phyloP scores from a whole-genome alignment of 2,329 filamentous ascomycete genomes.

The Grosmannia serpens region DNA sequence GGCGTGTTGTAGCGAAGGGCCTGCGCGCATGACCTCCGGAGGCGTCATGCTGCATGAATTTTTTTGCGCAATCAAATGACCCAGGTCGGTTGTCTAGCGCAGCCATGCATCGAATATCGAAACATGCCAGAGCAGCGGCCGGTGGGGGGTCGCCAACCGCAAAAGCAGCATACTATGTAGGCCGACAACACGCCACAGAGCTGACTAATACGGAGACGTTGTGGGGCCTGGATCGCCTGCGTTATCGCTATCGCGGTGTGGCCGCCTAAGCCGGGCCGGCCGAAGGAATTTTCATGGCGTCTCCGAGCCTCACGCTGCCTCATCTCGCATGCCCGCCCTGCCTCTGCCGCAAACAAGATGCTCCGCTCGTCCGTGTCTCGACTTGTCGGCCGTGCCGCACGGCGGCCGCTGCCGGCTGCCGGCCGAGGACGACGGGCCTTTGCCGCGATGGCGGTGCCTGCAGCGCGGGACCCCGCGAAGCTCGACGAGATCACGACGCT shows the following conservation, averaged over 20 bases:
- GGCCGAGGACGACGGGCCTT: neutral
- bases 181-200: no score
- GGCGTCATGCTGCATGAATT: neutral
- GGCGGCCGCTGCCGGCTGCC: conserved; percentile 1
- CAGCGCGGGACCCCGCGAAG: conserved; percentile 59
- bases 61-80: neutral
- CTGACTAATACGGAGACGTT: no score
- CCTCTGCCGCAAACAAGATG: conserved; percentile 4
- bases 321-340: neutral
- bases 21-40: neutral
- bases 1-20: neutral
- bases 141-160: no score
- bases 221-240: neutral
- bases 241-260: neutral
- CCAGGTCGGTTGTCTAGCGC: neutral
- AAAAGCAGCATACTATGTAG: no score
- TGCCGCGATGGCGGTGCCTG: conserved; percentile 4
- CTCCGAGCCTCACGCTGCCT: neutral
- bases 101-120: neutral
- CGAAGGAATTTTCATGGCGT: neutral
- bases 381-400: conserved; percentile 4
- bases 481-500: conserved; percentile 81
- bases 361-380: conserved; percentile 9
- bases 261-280: neutral
- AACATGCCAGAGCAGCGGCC: no score